Evolutionary conservation across 1,139 yeast genomes (phyloP), one percentile per base, ranked within the genome.

Genomic region (Hansenula sp.): DNA sequence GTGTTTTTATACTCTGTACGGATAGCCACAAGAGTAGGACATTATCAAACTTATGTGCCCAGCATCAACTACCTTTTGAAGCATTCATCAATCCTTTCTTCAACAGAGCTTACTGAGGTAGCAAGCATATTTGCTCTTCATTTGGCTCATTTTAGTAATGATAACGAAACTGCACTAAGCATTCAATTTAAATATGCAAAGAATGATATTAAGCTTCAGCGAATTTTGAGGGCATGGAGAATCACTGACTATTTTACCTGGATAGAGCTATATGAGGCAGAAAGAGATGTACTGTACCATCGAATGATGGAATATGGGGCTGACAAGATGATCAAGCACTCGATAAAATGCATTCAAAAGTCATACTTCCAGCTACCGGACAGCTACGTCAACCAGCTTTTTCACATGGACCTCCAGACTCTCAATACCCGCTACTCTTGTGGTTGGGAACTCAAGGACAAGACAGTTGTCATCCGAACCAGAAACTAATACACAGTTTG

Each of bases 31-130:
- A 60, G 68, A 5, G 56, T 71, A 6, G 78, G 78, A 3, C 76
- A 75, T 47, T 73, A 75, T 48, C 79, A 77, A 45, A 73, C 84
- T 1, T 79, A 77, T 48, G 46, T 79, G 1, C 83, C 85, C 1
- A 66, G 79, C 37, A 71, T 77, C 8, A 57, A 57, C 32, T 71
- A 68, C 48, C 55, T 77, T 12, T 55, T 77, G 33, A 52, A 38
- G 21, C 24, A 45, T 12, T 6, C 36, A 14, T 40, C 34, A 0
- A 39, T 62, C 1, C 52, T 75, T 18, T 45, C 50, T 1, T 37
- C 44, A 0, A 42, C 44, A 0, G 81, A 77, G 42, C 38, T 55
- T 2, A 53, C 60, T 20, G 82, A 76, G 42, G 51, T 76, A 2
- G 58, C 63, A 2, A 52, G 64, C 5, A 55, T 77, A 17, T 55